Evolutionary conservation across 768 basidiomycete species (phyloP), one percentile per base, ranked within the genome.

Genomic region (Termitomyces sp.): DNA sequence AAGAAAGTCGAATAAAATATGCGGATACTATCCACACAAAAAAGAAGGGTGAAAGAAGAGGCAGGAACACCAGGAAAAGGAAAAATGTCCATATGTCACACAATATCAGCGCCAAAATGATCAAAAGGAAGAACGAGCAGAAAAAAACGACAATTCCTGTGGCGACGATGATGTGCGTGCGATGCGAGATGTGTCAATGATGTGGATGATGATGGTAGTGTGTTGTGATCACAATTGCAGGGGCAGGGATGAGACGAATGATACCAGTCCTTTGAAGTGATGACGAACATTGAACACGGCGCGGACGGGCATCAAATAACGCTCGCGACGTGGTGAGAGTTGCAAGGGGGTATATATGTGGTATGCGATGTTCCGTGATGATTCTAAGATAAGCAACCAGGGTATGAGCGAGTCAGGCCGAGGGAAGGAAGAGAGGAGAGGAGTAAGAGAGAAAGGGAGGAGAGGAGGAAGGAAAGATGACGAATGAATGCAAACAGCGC

Each of bases 291-390:
- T 38, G 22, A 46, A 50, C 5, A 28, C 14, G 6, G 37, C 12
- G 49, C 12, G 49, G 22, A 26, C 37, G 49, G 24, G 38, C 44
- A 56, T 56, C 55, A 38, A 51, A 40, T 43, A 56, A 19, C 28
- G 51, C 51, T 52, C 19, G 24, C 40, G 32, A 30, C 19, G 53
- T n/a, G 7, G 24, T 15, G 26, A 44, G 55, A 17, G 10, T 32
- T 45, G 43, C 35, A 35, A n/a, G n/a, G n/a, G n/a, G 50, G 40
- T 56, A 51, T 50, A 21, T 45, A 22, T 49, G 22, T 53, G 26
- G 10, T 54, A 41, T 48, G 49, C n/a, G 45, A 56, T 56, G 55
- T 50, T 51, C 51, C 35, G 48, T 45, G 54, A 51, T 12, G 45
- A 44, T 32, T 55, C 42, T 55, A 50, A 50, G 48, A 38, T 51